Base-by-base conservation (phyloP, 192 early-diverging fungal species). In the Backusella sp. region DNA sequence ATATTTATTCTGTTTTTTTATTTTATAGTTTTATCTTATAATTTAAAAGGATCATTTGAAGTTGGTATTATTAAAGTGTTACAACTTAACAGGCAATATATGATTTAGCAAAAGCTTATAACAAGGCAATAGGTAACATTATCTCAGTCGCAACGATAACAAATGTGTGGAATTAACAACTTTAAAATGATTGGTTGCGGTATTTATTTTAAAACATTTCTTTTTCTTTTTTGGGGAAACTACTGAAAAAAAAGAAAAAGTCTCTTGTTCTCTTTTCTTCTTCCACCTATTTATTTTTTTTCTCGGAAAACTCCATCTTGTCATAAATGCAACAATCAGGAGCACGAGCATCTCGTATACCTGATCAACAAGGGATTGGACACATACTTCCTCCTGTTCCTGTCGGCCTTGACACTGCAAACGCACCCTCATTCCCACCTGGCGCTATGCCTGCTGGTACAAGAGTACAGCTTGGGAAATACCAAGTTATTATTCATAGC, bases 381-480 rank as follows among this genome's bases (percentile, higher is more conserved):
- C 80, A 81, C 21, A 81, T 73, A 11, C 34, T 81, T 28, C 80
- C 80, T 19, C 76, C 80, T 9, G 76, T 77, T 37, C 76, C 80
- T 41, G 69, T 81, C 6, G 80, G 80, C n/a, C 70, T 74, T 37
- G 76, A 77, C 39, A 49, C 73, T 2, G 19, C 74, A 15, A 66
- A 81, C 74, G 56, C 76, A 36, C 72, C 72, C 36, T 72, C 80
- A 6, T 73, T 77, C n/a, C 77, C 85, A 67, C 86, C 83, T 11
- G 88, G 92, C 5, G 89, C 90, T 23, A 87, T 88, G 78, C 82
- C 83, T n/a, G 89, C 89, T 34, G 92, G 92, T 17, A 91, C 90
- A 2, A 77, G 84, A 19, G 73, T 94, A 21, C 80, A 83, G 26
- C 79, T 94, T 11, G 89, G 90, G 6, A 72, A 69, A 26, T 81